phyloP scores from a whole-genome alignment of 2,329 filamentous ascomycete species.

The Aureobasidium vineae region DNA sequence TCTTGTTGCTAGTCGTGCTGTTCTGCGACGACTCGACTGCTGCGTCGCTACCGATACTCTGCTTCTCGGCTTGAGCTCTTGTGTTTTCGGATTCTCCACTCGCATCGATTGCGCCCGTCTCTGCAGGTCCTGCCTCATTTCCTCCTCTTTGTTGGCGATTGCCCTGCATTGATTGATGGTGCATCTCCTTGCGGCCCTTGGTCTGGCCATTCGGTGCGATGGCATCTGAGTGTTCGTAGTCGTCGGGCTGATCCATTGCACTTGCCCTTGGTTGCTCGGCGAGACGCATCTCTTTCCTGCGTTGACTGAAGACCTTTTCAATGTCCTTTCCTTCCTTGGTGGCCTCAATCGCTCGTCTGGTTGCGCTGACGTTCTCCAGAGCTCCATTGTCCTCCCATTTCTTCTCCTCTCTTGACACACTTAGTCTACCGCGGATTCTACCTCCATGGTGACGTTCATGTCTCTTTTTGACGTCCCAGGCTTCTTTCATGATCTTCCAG shows the following conservation, averaged over 20 bases:
- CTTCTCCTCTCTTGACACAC: constrained; percentile 32
- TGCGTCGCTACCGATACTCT: constrained; percentile 11
- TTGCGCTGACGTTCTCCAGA: constrained; percentile 38
- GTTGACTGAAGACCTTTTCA: constrained; percentile 34
- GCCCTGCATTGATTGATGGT: constrained; percentile 10
- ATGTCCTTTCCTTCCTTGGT: constrained; percentile 35
- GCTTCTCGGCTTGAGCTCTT: constrained; percentile 1
- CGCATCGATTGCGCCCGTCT: constrained; percentile 16
- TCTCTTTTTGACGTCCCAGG: constrained; percentile 36
- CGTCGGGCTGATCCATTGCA: constrained; percentile 33
- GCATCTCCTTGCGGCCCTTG: neutral
- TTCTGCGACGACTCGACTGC: constrained; percentile 10
- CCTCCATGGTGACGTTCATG: constrained; percentile 30
- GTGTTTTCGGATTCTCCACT: constrained; percentile 11
- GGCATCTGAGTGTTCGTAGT: constrained; percentile 8
- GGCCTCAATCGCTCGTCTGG: constrained; percentile 34
- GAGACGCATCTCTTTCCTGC: constrained; percentile 32
- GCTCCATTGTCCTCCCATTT: constrained; percentile 37
- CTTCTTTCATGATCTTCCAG: constrained; percentile 38
- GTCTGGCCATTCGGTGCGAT: constrained; percentile 23
- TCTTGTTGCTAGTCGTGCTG: neutral
- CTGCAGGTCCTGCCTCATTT: constrained; percentile 5
- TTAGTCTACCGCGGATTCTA: constrained; percentile 31
- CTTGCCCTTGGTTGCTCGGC: constrained; percentile 34
- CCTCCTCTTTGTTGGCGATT: constrained; percentile 11